Conservation (phyloP, 345 rosid species). For the Crucihimalaya himalaica region DNA sequence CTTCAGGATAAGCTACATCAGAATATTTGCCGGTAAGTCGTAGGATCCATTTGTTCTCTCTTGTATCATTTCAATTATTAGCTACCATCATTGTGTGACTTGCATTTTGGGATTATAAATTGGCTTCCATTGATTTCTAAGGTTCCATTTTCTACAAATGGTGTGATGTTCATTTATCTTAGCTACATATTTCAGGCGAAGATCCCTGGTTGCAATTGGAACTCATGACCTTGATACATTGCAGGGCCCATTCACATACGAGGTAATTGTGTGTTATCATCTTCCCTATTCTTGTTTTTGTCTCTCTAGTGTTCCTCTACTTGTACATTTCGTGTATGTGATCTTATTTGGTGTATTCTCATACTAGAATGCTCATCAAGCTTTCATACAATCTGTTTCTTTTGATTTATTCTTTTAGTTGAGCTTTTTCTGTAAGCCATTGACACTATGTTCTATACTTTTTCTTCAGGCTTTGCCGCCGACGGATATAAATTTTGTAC, state of each 20-base stretch:
- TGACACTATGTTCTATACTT: not conserved
- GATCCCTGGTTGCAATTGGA: conserved; percentile 90
- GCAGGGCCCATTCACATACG: conserved; percentile 89
- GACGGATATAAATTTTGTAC: conserved; percentile 65
- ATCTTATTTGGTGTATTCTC: not conserved
- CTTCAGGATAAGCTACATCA: conserved; percentile 98
- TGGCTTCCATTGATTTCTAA: not conserved
- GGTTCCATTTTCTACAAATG: not conserved
- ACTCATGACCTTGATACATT: conserved; percentile 94
- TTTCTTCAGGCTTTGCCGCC: conserved; percentile 74
- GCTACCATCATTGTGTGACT: conserved; percentile 1
- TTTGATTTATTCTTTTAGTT: not conserved
- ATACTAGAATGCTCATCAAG: not conserved
- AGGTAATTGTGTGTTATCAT: conserved; percentile 48
- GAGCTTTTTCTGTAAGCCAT: not conserved
- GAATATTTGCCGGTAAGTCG: conserved; percentile 79
- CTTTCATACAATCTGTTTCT: not conserved
- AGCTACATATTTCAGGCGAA: conserved; percentile 54
- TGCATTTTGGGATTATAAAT: not conserved
- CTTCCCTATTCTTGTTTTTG: not conserved
- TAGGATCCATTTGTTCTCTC: not conserved
- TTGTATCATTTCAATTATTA: not conserved
- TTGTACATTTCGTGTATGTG: not conserved
- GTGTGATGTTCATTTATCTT: not conserved
- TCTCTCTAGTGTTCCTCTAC: not conserved